Evolutionary conservation across 2,329 filamentous ascomycete species (phyloP).

Genomic region (Pseudomassariella vexata): DNA sequence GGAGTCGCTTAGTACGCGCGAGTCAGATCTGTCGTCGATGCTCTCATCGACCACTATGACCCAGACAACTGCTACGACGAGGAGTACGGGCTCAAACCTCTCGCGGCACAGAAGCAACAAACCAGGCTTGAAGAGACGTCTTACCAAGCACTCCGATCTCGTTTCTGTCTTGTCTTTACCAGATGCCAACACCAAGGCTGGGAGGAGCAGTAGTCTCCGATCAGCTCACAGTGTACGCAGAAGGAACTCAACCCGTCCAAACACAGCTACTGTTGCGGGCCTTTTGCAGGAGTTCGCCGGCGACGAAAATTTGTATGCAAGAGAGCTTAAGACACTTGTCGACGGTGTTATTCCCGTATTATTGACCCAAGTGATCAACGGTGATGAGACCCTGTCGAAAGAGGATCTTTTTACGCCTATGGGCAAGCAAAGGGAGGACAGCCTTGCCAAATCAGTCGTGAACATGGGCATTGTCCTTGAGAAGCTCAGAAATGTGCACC

Average conservation of each 20-base stretch:
- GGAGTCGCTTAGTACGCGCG: slow-evolving; percentile 36
- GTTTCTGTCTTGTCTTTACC: slow-evolving; percentile 85
- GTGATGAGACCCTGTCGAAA: slow-evolving; percentile 56
- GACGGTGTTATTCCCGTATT: slow-evolving; percentile 94
- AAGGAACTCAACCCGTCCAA: slow-evolving; percentile 60
- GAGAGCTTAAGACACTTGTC: slow-evolving; percentile 87
- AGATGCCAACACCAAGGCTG: slow-evolving; percentile 47
- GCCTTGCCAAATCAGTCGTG: slow-evolving; percentile 79
- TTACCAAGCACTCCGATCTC: slow-evolving; percentile 89
- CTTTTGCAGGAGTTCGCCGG: slow-evolving; percentile 73
- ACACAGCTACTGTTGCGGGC: slow-evolving; percentile 65
- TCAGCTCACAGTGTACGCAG: slow-evolving; percentile 75
- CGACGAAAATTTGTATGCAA: slow-evolving; percentile 82
- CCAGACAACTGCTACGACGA: slow-evolving; percentile 43
- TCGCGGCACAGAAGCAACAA: slow-evolving; percentile 43
- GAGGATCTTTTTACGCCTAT: slow-evolving; percentile 57
- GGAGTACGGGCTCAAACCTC: slow-evolving; percentile 33
- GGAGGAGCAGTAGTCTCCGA: slow-evolving; percentile 62
- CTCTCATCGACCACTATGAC: slow-evolving; percentile 47
- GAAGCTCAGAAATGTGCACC: slow-evolving; percentile 74
- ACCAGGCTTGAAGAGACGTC: slow-evolving; percentile 60
- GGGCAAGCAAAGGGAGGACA: slow-evolving; percentile 46
- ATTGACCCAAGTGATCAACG: slow-evolving; percentile 75
- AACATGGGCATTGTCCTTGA: slow-evolving; percentile 91
- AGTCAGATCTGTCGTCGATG: slow-evolving; percentile 45